phyloP scores from a whole-genome alignment of 2,329 filamentous ascomycete species.

The Penicillium sp. region DNA sequence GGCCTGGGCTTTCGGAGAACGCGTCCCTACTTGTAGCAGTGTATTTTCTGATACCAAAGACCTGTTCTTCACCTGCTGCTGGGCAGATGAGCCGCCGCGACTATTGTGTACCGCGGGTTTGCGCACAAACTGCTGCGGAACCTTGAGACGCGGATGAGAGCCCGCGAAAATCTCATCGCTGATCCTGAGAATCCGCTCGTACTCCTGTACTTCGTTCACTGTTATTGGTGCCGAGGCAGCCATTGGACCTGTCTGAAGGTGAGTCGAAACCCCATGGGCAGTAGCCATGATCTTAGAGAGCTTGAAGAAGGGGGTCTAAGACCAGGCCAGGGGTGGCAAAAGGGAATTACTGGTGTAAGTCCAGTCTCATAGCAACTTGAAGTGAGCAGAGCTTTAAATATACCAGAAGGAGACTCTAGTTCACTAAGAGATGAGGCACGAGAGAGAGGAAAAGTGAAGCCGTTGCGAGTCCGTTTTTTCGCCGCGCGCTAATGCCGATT shows the following conservation, averaged over 20 bases:
- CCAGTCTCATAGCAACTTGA: constrained; percentile 2
- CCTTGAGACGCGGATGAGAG: constrained; percentile 58
- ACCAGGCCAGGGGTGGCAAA: constrained; percentile 1
- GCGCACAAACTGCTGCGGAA: constrained; percentile 54
- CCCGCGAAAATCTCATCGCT: constrained; percentile 79
- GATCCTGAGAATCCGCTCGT: constrained; percentile 76
- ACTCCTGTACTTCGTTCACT: constrained; percentile 63
- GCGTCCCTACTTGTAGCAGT: constrained; percentile 6
- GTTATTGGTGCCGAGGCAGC: constrained; percentile 33
- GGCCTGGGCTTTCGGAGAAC: constrained; percentile 19
- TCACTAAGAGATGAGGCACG: constrained; percentile 2
- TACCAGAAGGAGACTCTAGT: not conserved
- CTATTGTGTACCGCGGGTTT: constrained; percentile 36
- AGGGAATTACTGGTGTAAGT: not conserved
- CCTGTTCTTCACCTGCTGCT: constrained; percentile 26
- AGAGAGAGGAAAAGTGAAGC: constrained; percentile 8
- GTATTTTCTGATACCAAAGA: constrained; percentile 9
- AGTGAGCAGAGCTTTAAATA: not conserved
- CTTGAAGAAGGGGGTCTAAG: constrained; percentile 10
- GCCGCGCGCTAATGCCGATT: constrained; percentile 14
- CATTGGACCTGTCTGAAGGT: constrained; percentile 32
- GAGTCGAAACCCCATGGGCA: constrained; percentile 28
- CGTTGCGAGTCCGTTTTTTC: constrained; percentile 10
- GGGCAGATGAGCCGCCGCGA: constrained; percentile 32
- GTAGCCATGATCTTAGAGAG: constrained; percentile 30